Base-by-base conservation (phyloP, 495 filamentous ascomycete species). In the Penicillium crystallinum region DNA sequence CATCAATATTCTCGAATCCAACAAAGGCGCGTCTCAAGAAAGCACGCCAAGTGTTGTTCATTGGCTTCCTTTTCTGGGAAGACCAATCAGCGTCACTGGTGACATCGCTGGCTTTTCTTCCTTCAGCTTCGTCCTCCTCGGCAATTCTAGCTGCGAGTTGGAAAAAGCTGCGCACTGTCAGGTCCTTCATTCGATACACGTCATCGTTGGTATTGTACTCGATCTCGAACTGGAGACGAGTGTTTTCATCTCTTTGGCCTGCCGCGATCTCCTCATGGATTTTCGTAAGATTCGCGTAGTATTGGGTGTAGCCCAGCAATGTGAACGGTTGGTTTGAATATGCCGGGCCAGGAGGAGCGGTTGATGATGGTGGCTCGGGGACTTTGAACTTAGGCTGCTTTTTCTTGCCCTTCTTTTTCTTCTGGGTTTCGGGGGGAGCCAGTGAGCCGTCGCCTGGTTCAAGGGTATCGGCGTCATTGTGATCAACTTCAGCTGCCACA, bases 211-310 rank as follows among this genome's bases (percentile, higher is more conserved):
- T 82, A 0, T 90, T 96, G 60, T 99, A 97, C 69, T 96, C 92
- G 37, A 97, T 73, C 60, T 96, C 78, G 64, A 78, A 99, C 23
- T 76, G 56, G 63, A 96, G 88, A 30, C 77, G 70, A 53, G 78
- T 76, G n/a, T 83, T 78, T 27, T 81, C 54, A n/a, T 17, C 39
- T 55, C 46, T n/a, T 18, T 45, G 18, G 31, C 40, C 9, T 4
- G 58, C 41, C 2, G 51, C 52, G 52, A 79, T 73, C 58, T 84
- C 77, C 38, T 84, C 85, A 64, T 97, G 95, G 73, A 95, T 85
- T 52, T 78, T 70, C 0, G 95, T 97, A 2, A 99, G 73, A 69
- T 99, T 99, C 37, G 91, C 90, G 66, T 78, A 96, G 71, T 95
- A 97, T 58, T 99, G 93, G 4, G 83, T 91, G 63, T 87, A 97